phyloP scores from a whole-genome alignment of 192 early-diverging fungal species.

The Helicostylum pulchrum region DNA sequence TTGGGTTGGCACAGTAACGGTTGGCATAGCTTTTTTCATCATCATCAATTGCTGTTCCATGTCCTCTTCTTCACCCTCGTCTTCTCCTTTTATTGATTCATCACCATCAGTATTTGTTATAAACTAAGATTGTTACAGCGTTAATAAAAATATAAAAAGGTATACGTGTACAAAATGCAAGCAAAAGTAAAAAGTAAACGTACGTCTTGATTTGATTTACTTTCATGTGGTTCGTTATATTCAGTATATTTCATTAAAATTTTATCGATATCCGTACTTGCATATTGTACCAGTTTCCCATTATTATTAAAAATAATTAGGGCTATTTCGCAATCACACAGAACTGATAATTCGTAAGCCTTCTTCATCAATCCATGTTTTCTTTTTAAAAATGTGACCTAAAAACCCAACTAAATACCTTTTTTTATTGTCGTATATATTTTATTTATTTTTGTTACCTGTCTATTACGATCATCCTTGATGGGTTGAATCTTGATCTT shows the following conservation, averaged over 20 bases:
- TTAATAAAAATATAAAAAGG: background rate
- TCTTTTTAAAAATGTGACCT: constrained; percentile 94
- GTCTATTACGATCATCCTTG: constrained; percentile 88
- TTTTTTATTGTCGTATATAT: background rate
- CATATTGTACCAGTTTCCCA: constrained; percentile 92
- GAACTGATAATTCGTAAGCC: constrained; percentile 90
- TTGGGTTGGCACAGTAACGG: constrained; percentile 17
- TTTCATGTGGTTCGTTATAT: constrained; percentile 44
- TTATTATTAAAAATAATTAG: constrained; percentile 92
- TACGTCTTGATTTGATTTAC: constrained; percentile 42
- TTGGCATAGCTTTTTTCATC: constrained; percentile 5
- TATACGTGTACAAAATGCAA: background rate
- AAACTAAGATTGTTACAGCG: constrained; percentile 22
- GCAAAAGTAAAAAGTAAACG: background rate
- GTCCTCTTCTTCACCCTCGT: constrained; percentile 7
- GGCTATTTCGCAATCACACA: constrained; percentile 95
- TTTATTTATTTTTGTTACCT: constrained; percentile 51
- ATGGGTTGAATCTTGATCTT: constrained; percentile 95
- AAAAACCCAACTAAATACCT: background rate
- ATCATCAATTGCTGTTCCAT: background rate
- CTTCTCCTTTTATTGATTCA: constrained; percentile 7
- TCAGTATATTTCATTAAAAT: constrained; percentile 94
- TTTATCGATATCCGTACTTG: constrained; percentile 91
- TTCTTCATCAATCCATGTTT: constrained; percentile 97
- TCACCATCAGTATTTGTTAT: constrained; percentile 9